These are phyloP conservation scores for Aspergillus haitiensis DNA, from an alignment of 495 filamentous ascomycete genomes.

Conservation along the genomic window DNA sequence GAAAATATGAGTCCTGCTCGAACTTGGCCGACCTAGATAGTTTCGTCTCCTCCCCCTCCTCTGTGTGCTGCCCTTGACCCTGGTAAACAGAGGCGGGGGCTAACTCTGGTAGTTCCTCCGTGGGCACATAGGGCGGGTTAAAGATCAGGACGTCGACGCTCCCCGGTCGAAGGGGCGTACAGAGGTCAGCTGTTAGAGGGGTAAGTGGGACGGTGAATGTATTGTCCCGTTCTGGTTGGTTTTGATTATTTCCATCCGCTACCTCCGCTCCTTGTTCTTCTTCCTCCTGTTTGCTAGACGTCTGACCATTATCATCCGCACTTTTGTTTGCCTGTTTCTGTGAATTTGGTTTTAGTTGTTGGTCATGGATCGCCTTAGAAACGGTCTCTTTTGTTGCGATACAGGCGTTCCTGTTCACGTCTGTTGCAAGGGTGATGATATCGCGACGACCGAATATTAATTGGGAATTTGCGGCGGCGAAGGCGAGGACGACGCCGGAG, in stretches of 20 bases:
- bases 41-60: constrained; percentile 17
- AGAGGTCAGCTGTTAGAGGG: constrained; percentile 65
- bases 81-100: constrained; percentile 30
- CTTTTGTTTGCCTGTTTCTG: constrained; percentile 13
- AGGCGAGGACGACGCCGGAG: constrained; percentile 87
- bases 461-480: constrained; percentile 71
- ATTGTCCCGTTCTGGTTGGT: no score
- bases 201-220: constrained; percentile 49
- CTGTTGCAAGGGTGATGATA: constrained; percentile 70
- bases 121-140: constrained; percentile 96
- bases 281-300: no score
- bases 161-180: constrained; percentile 51
- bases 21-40: constrained; percentile 46
- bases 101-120: constrained; percentile 62
- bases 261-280: background rate
- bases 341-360: constrained; percentile 13
- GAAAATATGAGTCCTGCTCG: constrained; percentile 71
- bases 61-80: background rate
- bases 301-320: background rate
- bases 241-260: no score
- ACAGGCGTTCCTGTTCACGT: constrained; percentile 83
- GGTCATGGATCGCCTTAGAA: constrained; percentile 47
- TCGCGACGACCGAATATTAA: constrained; percentile 70
- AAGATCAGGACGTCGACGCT: constrained; percentile 84
- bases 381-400: constrained; percentile 64